Evolutionary conservation across 108 stramenopile species (phyloP), one percentile per base, ranked within the genome.

Genomic region (Fragilariopsis cylindrus): DNA sequence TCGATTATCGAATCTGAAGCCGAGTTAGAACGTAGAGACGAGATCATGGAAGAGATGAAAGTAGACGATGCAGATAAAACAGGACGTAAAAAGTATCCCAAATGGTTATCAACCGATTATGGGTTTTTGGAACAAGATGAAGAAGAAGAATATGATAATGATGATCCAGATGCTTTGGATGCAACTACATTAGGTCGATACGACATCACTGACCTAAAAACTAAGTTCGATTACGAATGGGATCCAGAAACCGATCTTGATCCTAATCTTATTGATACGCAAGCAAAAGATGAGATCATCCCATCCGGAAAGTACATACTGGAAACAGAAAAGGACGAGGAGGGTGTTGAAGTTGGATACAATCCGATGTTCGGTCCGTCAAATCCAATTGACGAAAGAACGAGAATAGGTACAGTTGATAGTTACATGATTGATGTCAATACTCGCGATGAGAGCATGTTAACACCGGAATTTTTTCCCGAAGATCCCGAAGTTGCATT

Each of bases 141-240:
- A 30, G 74, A 70, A 9, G 75, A 77, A 7, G 73, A 82, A 57
- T 82, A 65, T 58, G 81, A 82, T 44, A 82, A 43, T 42, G 88
- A 87, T 48, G 92, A 89, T 78, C 87, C 87, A 3, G 79, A 82
- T 53, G 89, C 90, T 49, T 76, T 93, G 48, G 92, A 90, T 76
- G 77, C 80, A 12, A 39, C 68, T 41, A 89, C 88, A 0, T 65
- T 90, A 13, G 90, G 92, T 11, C 76, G 79, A 9, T 93, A 88
- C 84, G 84, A 89, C 53, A 86, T 88, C 18, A 57, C 65, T 9
- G 80, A 85, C 71, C 55, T 84, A 21, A 62, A 80, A 63, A 78
- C 76, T 63, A 88, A 85, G 73, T 88, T 89, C 58, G 92, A 90
- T 46, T 88, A 88, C 76, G 92, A 93, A 71, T 90, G 88, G 88